These are phyloP conservation scores for Phalaenopsis aphrodite DNA, from an alignment of 106 monocot genomes.

Conservation along the genomic window DNA sequence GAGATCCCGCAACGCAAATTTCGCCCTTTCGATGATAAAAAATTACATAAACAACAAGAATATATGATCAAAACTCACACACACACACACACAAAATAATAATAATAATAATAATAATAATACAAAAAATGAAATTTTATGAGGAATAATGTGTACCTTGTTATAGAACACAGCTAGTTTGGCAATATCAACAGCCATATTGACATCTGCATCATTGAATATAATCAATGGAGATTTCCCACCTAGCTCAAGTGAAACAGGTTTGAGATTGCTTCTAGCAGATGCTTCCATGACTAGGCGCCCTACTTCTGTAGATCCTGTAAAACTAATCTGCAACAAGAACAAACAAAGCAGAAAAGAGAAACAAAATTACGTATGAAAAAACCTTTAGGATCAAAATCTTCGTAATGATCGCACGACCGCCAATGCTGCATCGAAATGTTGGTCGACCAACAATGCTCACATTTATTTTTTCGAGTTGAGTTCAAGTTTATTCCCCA, in stretches of 20 bases:
- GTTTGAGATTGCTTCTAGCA: constrained; percentile 51
- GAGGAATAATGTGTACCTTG: constrained; percentile 18
- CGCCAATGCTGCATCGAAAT: not conserved
- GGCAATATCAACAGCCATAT: constrained; percentile 34
- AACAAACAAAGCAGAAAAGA: not conserved
- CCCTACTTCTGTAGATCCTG: constrained; percentile 50
- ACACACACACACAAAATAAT: too few species aligned
- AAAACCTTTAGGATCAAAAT: not conserved
- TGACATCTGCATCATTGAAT: constrained; percentile 49
- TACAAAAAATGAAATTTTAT: not conserved
- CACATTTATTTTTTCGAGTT: too few species aligned
- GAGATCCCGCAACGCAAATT: constrained; percentile 45
- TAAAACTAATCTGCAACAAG: constrained; percentile 37
- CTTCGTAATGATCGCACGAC: not conserved
- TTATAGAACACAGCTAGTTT: constrained; percentile 25
- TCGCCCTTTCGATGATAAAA: constrained; percentile 29
- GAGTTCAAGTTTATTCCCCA: too few species aligned
- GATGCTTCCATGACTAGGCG: constrained; percentile 42
- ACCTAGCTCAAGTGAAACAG: constrained; percentile 46
- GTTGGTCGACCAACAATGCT: not conserved
- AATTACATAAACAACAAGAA: not conserved
- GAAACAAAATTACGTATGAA: not conserved
- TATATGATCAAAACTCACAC: not conserved
- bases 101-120: not conserved
- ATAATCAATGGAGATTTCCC: constrained; percentile 43